Evolutionary conservation across 352 stramenopile genomes (phyloP), one percentile per base, ranked within the genome.

Genomic region (Salisapilia sapeloensis): DNA sequence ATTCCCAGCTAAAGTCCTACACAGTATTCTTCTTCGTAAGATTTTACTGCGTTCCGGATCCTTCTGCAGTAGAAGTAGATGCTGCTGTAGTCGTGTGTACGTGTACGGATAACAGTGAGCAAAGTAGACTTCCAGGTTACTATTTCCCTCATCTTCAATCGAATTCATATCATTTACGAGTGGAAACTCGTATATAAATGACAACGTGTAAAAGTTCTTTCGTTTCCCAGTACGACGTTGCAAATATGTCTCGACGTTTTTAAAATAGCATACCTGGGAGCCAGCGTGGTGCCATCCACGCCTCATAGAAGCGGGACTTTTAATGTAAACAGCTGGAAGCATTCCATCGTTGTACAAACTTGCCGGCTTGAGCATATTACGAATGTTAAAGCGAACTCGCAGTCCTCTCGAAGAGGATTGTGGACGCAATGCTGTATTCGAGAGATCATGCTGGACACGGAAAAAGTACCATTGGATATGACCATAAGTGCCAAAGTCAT

Each of bases 381-480:
- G 57, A 22, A 92, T 60, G 39, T 91, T 92, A 49, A 94, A 86
- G 40, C 71, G 60, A 3, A 85, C 60, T 19, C 29, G 52, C 22
- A 71, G n/a, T 35, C 7, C 47, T 45, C 9, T 37, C 25, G 23
- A 46, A 17, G 16, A 23, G 30, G 11, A 48, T 21, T 24, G 24
- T 12, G 7, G 30, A 24, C 8, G 34, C 16, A 10, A 3, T n/a
- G n/a, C n/a, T n/a, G n/a, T n/a, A n/a, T n/a, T n/a, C n/a, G n/a
- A n/a, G n/a, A n/a, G n/a, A n/a, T n/a, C n/a, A n/a, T n/a, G n/a
- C n/a, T n/a, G n/a, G 0, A 63, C 59, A 7, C 60, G 52, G 42
- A 93, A 94, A 35, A 90, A 92, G 40, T 85, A 94, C 78, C 80
- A 94, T 50, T 93, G 80, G 34, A 90, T 70, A 40, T 91, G 69